Conservation (phyloP, 805 yeast genomes). For the Zygoascus biomembranicola region DNA sequence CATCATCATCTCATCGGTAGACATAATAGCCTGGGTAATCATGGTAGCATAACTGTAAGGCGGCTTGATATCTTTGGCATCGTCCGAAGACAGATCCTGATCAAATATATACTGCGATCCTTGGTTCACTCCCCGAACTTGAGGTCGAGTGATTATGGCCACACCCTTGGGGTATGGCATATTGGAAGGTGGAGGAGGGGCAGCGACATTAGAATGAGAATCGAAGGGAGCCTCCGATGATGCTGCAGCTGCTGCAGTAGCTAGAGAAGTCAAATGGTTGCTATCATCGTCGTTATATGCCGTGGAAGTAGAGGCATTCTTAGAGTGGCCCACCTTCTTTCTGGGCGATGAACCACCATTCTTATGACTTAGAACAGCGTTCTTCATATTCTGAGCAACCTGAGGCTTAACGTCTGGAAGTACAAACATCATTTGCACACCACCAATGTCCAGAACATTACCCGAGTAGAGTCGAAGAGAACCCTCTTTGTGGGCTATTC, state of each 20-base stretch:
- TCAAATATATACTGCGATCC: slow-evolving; percentile 21
- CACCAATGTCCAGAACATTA: slow-evolving; percentile 89
- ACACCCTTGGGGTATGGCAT: slow-evolving; percentile 34
- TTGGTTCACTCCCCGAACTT: slow-evolving; percentile 28
- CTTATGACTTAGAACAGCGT: neutral
- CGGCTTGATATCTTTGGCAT: slow-evolving; percentile 88
- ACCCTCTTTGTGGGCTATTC: slow-evolving; percentile 36
- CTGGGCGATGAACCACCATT: neutral
- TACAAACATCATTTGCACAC: slow-evolving; percentile 98
- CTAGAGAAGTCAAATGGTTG: neutral
- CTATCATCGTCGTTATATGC: neutral
- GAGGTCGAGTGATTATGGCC: slow-evolving; percentile 35
- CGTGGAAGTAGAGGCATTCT: neutral
- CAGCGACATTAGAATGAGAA: neutral
- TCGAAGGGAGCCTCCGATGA: neutral
- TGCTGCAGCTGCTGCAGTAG: slow-evolving; percentile 3
- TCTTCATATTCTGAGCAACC: slow-evolving; percentile 35
- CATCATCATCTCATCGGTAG: slow-evolving; percentile 79
- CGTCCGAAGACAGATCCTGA: slow-evolving; percentile 67
- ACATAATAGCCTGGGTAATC: slow-evolving; percentile 94
- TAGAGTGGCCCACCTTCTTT: neutral
- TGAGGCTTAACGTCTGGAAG: slow-evolving; percentile 82
- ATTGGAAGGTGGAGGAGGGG: neutral
- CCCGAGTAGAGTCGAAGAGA: slow-evolving; percentile 62
- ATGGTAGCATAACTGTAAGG: slow-evolving; percentile 96